Conservation (phyloP, 1,284 basidiomycete species). For the Salmacisia buchloeana region DNA sequence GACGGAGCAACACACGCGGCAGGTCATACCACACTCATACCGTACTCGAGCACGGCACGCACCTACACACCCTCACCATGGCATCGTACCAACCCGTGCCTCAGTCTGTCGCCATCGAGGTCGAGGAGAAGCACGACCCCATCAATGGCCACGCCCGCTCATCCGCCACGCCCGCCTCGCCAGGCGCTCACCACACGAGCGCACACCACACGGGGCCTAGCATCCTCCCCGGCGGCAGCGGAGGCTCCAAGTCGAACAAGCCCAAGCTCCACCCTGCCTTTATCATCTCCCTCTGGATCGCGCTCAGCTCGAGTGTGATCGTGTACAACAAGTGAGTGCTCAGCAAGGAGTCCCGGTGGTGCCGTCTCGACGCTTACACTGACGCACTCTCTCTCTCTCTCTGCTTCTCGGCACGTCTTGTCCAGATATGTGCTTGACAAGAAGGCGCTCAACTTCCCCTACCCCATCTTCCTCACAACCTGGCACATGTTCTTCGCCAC, state of each 20-base stretch:
- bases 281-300: constrained; percentile 84
- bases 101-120: constrained; percentile 17
- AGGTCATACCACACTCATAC: constrained; percentile 43
- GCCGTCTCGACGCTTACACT: neutral
- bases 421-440: constrained; percentile 63
- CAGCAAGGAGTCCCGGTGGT: neutral
- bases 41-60: no score
- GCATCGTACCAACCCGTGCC: neutral
- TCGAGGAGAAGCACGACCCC: constrained; percentile 47
- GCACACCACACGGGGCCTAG: constrained; percentile 11
- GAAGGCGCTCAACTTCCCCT: constrained; percentile 38
- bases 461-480: constrained; percentile 52
- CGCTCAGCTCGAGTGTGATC: constrained; percentile 82
- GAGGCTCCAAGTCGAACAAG: constrained; percentile 17
- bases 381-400: constrained; percentile 75
- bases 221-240: constrained; percentile 31
- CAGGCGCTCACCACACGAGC: constrained; percentile 17
- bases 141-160: constrained; percentile 39
- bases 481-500: constrained; percentile 60
- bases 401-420: constrained; percentile 54
- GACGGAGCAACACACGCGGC: constrained; percentile 41
- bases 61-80: neutral
- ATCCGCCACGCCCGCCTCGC: constrained; percentile 9
- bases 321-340: constrained; percentile 67
- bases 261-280: constrained; percentile 55